Conservation (phyloP, 2,329 filamentous ascomycete species). For the Trichoderma sp. region DNA sequence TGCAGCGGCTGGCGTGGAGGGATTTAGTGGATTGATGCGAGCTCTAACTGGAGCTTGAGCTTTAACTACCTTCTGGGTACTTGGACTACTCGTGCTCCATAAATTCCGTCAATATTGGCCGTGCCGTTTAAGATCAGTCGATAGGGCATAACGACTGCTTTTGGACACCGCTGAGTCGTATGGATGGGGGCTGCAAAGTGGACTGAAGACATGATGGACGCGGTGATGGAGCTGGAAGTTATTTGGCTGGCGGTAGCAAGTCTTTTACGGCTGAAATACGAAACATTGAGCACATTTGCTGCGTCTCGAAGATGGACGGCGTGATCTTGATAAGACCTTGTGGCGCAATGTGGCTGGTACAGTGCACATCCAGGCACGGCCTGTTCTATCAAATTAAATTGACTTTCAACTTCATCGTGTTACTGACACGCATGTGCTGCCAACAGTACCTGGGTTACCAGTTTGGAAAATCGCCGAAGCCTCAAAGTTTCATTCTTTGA, state of each 20-base stretch:
- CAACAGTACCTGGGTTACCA: background rate
- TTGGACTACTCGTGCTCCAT: too few relatives aligned
- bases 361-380: background rate
- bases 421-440: background rate
- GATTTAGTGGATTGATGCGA: background rate
- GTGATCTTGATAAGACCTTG: background rate
- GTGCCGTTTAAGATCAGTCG: background rate
- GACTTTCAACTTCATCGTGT: background rate
- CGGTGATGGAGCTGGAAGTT: background rate
- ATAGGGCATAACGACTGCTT: background rate
- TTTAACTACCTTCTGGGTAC: background rate
- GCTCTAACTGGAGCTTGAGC: slow-evolving; percentile 3
- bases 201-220: background rate
- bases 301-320: background rate
- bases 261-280: background rate
- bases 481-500: background rate
- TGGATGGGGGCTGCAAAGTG: background rate
- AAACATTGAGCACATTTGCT: background rate
- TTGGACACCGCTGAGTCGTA: background rate
- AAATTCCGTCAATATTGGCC: background rate
- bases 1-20: background rate
- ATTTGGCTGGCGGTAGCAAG: background rate
- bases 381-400: background rate
- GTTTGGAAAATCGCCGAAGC: background rate
- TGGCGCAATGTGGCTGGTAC: background rate